phyloP scores from a whole-genome alignment of 495 filamentous ascomycete genomes.

The Ascobolus immersus region DNA sequence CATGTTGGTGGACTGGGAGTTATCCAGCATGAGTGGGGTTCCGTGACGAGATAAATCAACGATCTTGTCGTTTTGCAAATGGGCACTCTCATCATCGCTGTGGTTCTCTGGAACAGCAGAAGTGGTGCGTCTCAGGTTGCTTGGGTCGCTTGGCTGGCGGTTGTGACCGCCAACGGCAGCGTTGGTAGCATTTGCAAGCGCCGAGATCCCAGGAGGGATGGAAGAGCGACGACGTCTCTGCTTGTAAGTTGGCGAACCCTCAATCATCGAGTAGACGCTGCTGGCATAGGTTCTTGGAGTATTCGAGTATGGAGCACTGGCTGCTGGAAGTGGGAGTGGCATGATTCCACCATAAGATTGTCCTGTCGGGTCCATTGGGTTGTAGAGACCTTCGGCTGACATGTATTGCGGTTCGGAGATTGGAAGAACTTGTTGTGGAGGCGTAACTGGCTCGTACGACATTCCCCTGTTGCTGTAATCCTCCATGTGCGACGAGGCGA shows the following conservation, averaged over 20 bases:
- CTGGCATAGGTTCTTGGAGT: conserved; percentile 42
- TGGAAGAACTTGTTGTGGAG: conserved; percentile 65
- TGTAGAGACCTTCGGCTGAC: conserved; percentile 90
- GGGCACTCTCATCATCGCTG: conserved; percentile 11
- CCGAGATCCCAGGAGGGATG: conserved; percentile 46
- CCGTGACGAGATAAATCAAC: conserved; percentile 67
- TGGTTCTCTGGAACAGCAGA: conserved; percentile 71
- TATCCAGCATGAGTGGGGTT: conserved; percentile 60
- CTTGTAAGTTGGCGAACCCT: conserved; percentile 96
- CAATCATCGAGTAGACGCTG: conserved; percentile 82
- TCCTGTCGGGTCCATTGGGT: conserved; percentile 23
- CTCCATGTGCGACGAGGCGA: conserved; percentile 87
- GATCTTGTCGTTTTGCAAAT: conserved; percentile 46
- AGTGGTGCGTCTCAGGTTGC: conserved; percentile 54
- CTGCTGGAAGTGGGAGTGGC: conserved; percentile 51
- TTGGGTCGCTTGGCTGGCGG: conserved; percentile 15
- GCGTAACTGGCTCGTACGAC: conserved; percentile 88
- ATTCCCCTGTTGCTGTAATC: conserved; percentile 92
- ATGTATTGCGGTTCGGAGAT: conserved; percentile 82
- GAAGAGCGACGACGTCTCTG: conserved; percentile 82
- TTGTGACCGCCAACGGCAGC: conserved; percentile 25
- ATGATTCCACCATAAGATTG: conserved; percentile 42
- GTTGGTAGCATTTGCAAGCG: conserved; percentile 33
- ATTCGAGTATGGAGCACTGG: conserved; percentile 43
- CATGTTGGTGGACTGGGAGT: conserved; percentile 44